Percentiles rank a stretch among this genome's conserved stretches.
Conservation (phyloP, 805 yeast genomes). For the Yarrowia keelungensis region DNA sequence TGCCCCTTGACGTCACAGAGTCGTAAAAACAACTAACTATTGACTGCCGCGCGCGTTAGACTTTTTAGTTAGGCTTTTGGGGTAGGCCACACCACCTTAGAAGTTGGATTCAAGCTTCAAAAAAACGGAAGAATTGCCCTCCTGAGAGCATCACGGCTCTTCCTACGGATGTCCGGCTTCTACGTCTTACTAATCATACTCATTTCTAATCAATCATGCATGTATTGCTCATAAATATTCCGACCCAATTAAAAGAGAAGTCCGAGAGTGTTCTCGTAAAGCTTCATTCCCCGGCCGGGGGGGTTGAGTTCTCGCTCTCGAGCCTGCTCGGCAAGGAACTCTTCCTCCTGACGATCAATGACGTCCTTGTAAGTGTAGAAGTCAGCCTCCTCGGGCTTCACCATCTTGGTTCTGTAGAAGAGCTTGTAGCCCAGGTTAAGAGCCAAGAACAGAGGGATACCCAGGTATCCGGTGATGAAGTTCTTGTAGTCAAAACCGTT, state of each 20-base stretch:
- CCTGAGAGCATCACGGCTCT: neutral
- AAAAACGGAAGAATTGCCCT: constrained; percentile 24
- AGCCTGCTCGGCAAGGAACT: constrained; percentile 40
- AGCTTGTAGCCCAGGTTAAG: constrained; percentile 68
- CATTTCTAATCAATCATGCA: constrained; percentile 12
- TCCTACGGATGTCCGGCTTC: constrained; percentile 3
- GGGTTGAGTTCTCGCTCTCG: constrained; percentile 40
- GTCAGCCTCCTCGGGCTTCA: constrained; percentile 40
- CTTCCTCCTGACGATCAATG: constrained; percentile 41
- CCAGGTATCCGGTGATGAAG: constrained; percentile 81
- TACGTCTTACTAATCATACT: neutral
- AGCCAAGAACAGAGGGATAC: constrained; percentile 68
- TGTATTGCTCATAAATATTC: constrained; percentile 34
- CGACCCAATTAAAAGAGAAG: constrained; percentile 36
- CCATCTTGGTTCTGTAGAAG: constrained; percentile 39
- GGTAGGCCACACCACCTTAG: constrained; percentile 9
- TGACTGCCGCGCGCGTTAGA: constrained; percentile 7
- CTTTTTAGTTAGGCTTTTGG: neutral
- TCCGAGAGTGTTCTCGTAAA: constrained; percentile 41
- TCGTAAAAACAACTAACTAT: neutral
- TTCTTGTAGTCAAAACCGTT: constrained; percentile 64
- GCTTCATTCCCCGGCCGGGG: constrained; percentile 29
- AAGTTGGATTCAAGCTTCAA: neutral
- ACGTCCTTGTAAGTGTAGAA: constrained; percentile 41
- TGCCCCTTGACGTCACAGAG: constrained; percentile 8